Percentiles rank a stretch among this genome's conserved stretches.
phyloP scores from a whole-genome alignment of 164 flowering plant genomes.

The Vitis rotundifolia region DNA sequence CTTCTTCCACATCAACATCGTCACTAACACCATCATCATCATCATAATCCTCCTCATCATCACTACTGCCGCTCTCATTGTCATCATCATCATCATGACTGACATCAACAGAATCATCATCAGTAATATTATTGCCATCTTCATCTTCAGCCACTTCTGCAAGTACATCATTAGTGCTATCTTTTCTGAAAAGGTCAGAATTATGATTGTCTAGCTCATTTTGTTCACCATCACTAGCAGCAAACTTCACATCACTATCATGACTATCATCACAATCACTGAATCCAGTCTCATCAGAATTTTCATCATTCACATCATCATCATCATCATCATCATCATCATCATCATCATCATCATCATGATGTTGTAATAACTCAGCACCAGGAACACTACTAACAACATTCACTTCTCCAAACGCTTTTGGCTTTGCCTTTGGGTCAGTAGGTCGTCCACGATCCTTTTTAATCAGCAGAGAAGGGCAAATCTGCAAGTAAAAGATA shows the following conservation, averaged over 20 bases:
- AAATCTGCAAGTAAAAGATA: conserved; percentile 48
- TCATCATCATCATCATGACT: conserved; percentile 22
- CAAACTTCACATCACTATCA: conserved; percentile 26
- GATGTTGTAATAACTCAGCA: conserved; percentile 57
- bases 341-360: conserved; percentile 19
- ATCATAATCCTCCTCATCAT: conserved; percentile 6
- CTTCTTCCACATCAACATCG: conserved; percentile 21
- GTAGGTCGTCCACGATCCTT: conserved; percentile 90
- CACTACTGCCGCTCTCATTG: conserved; percentile 11
- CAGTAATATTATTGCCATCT: conserved; percentile 14
- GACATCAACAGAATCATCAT: conserved; percentile 7
- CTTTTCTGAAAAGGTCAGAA: conserved; percentile 6
- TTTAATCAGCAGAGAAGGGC: conserved; percentile 81
- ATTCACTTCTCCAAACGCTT: conserved; percentile 81
- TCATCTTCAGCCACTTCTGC: conserved; percentile 14
- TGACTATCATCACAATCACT: conserved; percentile 19
- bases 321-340: conserved; percentile 23
- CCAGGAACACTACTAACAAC: conserved; percentile 68
- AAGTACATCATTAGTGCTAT: conserved; percentile 7
- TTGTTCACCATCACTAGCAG: conserved; percentile 28
- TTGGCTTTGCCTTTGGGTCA: conserved; percentile 82
- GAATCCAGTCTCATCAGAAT: conserved; percentile 17
- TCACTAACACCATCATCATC: conserved; percentile 22
- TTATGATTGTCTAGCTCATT: conserved; percentile 8
- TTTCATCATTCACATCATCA: no score